Evolutionary conservation across 1,139 yeast species (phyloP), one percentile per base, ranked within the genome.

Genomic region (Suhomyces choctaworum): DNA sequence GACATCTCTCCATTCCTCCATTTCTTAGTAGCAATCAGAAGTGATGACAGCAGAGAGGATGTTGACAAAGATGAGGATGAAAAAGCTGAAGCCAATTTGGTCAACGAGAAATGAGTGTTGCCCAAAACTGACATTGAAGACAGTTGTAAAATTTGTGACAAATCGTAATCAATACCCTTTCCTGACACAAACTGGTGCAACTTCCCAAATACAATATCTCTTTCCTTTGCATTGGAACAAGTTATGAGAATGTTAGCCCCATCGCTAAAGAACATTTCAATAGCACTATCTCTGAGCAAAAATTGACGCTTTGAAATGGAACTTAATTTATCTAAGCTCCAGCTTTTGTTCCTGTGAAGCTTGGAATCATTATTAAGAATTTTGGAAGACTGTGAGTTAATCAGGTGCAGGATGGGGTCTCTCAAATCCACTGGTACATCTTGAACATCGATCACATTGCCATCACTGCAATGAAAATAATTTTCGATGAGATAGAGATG

Each of bases 1-100:
- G 95, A 84, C 54, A 87, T 73, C 45, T 80, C 80, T 1, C 95
- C 95, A 37, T 60, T 64, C 45, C 67, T 73, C 96, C 96, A 87
- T 47, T 77, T 75, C 43, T 66, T 72, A 0, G 95, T 82, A 0
- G 83, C 80, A 2, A 71, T 59, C 11, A 73, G 62, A n/a, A 70
- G 62, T 25, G 51, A 49, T 16, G 37, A 59, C 54, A 36, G 14
- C 8, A 8, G 6, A 16, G 32, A 20, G 2, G 36, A 14, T 8
- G 45, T 31, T 2, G 52, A 45, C 11, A 25, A 22, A 5, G 27
- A 22, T 3, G 39, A 20, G 1, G 51, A 46, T 1, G 69, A 47
- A 39, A 67, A 66, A 1, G 72, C 74, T 0, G 67, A 60, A 0
- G 64, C 66, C 20, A 67, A 38, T 38, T 56, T 66, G 3, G 68